Evolutionary conservation across 768 basidiomycete genomes (phyloP), one percentile per base, ranked within the genome.

Genomic region (Chlorophyllum brunneum): DNA sequence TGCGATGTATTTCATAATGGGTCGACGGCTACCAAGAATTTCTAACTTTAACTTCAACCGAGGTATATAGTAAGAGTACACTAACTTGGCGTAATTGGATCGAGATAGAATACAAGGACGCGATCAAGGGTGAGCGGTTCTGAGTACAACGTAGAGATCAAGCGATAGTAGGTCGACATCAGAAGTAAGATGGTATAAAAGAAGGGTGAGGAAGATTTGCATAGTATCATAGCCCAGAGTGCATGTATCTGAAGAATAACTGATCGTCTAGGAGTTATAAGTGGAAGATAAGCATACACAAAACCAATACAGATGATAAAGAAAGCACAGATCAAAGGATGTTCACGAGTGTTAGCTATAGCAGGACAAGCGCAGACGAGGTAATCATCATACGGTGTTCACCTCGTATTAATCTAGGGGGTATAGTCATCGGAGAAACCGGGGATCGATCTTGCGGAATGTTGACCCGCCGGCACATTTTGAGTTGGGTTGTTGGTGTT

Each of bases 241-340:
- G n/a, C 27, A 40, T 39, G 40, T 49, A 49, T 30, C 38, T 49
- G 48, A 31, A 26, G 27, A 39, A 40, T 49, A 49, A 40, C 38
- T 40, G 5, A 40, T 39, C 38, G 38, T 40, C 48, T 40, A 49
- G 27, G 15, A 29, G 38, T 39, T 5, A 16, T 29, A 4, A 15
- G 23, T 7, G n/a, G 26, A 30, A 29, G 15, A 40, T 31, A 13
- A 30, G 38, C 26, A 44, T 44, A 44, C 10, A 44, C 6, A 30
- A 44, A 31, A 29, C 15, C 18, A 29, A 29, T 30, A 15, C 18
- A 30, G 8, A 2, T 18, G 27, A 44, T 9, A 30, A 30, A 27
- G 43, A 30, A 31, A 44, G 4, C 18, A 16, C 10, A 5, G 27
- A 4, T n/a, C 29, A 44, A 44, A 44, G 4, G 43, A 2, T 36